Percentiles rank a stretch among this genome's conserved stretches.
These are phyloP conservation scores for Blastobotrys apis DNA, from an alignment of 1,139 yeast genomes.

Conservation along the genomic window DNA sequence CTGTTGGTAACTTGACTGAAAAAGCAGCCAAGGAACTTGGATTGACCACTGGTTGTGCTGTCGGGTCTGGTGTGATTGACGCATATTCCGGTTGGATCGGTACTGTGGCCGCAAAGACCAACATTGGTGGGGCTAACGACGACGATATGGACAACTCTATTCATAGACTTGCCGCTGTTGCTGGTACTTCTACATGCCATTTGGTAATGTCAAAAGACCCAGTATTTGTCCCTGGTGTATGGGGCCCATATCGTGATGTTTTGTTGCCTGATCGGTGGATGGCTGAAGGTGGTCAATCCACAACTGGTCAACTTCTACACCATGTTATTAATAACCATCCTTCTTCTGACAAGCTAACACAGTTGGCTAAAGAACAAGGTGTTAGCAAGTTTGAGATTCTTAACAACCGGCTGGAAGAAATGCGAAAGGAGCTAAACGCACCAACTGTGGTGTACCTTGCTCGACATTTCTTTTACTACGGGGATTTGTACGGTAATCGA, in stretches of 20 bases:
- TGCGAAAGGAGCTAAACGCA: constrained; percentile 52
- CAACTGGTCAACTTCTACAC: constrained; percentile 90
- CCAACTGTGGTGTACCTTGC: constrained; percentile 79
- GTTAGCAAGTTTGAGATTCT: constrained; percentile 78
- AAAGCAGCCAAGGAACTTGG: constrained; percentile 82
- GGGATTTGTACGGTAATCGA: constrained; percentile 94
- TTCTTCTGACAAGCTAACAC: constrained; percentile 67
- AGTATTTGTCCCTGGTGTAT: constrained; percentile 89
- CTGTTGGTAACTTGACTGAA: constrained; percentile 65
- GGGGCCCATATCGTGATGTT: constrained; percentile 98
- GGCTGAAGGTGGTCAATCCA: constrained; percentile 98
- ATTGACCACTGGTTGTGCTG: constrained; percentile 69
- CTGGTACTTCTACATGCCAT: constrained; percentile 98
- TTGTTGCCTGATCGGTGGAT: constrained; percentile 87
- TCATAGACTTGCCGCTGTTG: constrained; percentile 93
- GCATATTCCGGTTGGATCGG: constrained; percentile 99
- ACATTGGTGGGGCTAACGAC: constrained; percentile 18
- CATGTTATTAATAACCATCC: constrained; percentile 91
- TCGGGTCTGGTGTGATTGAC: constrained; percentile 94
- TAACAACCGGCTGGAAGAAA: constrained; percentile 64
- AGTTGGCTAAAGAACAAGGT: constrained; percentile 55
- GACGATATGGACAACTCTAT: constrained; percentile 53
- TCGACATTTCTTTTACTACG: constrained; percentile 83
- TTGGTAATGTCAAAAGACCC: constrained; percentile 82
- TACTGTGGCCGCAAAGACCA: constrained; percentile 83